These are phyloP conservation scores for Codiaeum variegatum DNA, from an alignment of 441 rosid genomes.

Conservation along the genomic window DNA sequence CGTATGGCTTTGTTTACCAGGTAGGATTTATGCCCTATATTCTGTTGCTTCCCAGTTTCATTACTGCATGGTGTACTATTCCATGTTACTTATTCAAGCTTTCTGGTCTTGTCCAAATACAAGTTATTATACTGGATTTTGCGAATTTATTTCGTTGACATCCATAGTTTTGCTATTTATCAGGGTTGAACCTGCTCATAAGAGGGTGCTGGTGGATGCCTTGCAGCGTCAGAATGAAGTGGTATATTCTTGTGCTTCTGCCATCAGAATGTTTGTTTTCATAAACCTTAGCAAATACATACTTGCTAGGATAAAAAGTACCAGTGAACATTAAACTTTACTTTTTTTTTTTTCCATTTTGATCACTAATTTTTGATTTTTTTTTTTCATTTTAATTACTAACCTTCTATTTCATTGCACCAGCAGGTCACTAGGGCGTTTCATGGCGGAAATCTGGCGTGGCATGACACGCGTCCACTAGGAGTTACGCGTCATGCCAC, in stretches of 20 bases:
- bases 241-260: constrained; percentile 42
- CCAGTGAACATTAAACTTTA: no score
- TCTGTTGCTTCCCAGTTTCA: constrained; percentile 8
- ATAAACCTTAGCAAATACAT: background rate
- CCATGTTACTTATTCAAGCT: background rate
- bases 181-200: constrained; percentile 98
- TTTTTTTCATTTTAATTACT: no score
- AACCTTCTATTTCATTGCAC: no score
- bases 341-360: no score
- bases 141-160: constrained; percentile 19
- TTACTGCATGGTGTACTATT: background rate
- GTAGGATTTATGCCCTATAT: constrained; percentile 29
- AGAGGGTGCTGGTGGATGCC: constrained; percentile 98
- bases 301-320: no score
- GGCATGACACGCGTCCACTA: no score
- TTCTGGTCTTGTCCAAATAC: background rate
- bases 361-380: no score
- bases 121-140: constrained; percentile 2
- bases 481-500: no score
- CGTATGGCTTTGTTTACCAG: constrained; percentile 91
- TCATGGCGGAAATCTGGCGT: no score
- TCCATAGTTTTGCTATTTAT: constrained; percentile 22
- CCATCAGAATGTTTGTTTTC: background rate
- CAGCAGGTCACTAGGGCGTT: no score
- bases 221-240: constrained; percentile 96